Evolutionary conservation across 495 filamentous ascomycete genomes (phyloP), one percentile per base, ranked within the genome.

Genomic region (Daldinia childiae): DNA sequence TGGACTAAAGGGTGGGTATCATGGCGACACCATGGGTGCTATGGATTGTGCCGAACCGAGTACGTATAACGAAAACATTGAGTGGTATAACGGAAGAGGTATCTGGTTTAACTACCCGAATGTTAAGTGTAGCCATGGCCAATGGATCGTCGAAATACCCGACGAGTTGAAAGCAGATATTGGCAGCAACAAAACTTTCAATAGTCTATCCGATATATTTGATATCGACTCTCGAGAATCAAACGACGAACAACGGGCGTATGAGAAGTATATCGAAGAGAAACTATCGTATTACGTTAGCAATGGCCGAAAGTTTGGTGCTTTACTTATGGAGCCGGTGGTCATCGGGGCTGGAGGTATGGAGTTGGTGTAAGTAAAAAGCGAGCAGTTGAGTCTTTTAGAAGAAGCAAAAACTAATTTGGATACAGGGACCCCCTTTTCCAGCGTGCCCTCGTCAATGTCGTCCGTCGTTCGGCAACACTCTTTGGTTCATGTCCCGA

Each of bases 21-120:
- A 94, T 73, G 92, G 92, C 1, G 92, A 94, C 72, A 93, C 91
- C 0, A 91, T 94, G 21, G 92, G 91, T 3, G 90, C 90, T 0
- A 94, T 94, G 92, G 90, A 94, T 69, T 89, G 86, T 62, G 87
- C 89, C 2, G 90, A 93, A 76, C 92, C 92, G 2, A 87, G 86
- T 4, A 87, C 84, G 0, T 94, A 79, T 64, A 94, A 94, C 67
- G 81, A 91, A 68, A 90, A 91, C 73, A 90, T 93, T 0, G 90
- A 92, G 67, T 94, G 92, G 92, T 94, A 94, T 77, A 82, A 85
- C 50, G 90, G 90, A 0, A 84, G 86, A 6, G 92, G 92, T 0
- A 84, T 88, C 69, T 94, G 92, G 92, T 90, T 93, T 67, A 90
- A 92, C 61, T 91, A 88, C 71, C 92, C 92, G 1, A 80, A 82